A percentile compares a stretch with the other conserved stretches of the same genome.
Evolutionary conservation across 805 yeast genomes (phyloP).

Genomic region (Maudiozyma saulgeensis): DNA sequence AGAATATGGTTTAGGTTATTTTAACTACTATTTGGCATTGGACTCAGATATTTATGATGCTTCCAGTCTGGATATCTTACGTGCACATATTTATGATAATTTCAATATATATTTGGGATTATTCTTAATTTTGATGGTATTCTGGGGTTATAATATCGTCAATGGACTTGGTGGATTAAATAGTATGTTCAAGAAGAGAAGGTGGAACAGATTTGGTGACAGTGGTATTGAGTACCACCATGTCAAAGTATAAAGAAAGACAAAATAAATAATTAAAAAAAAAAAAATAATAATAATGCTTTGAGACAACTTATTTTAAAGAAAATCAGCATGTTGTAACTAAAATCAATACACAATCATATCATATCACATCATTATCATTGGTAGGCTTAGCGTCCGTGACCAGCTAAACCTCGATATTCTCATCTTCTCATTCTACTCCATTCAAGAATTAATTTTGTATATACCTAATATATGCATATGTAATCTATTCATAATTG

Average conservation of each 20-base stretch:
- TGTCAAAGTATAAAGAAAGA: slow-evolving; percentile 1
- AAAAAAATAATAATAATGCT: too few species aligned
- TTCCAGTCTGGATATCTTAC: slow-evolving; percentile 11
- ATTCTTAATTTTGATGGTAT: slow-evolving; percentile 9
- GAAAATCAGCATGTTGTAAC: neutral
- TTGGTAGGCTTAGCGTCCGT: too few species aligned
- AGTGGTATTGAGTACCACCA: slow-evolving; percentile 8
- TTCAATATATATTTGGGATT: slow-evolving; percentile 15
- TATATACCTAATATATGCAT: too few species aligned
- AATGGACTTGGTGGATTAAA: neutral
- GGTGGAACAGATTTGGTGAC: neutral
- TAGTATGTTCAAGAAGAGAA: neutral
- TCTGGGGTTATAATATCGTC: slow-evolving; percentile 5
- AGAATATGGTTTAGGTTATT: slow-evolving; percentile 28
- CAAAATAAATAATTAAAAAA: too few species aligned
- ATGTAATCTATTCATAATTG: too few species aligned
- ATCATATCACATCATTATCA: too few species aligned
- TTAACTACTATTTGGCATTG: slow-evolving; percentile 22
- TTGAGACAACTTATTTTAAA: neutral
- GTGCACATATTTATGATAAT: slow-evolving; percentile 20
- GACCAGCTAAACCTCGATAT: too few species aligned
- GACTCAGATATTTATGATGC: slow-evolving; percentile 17
- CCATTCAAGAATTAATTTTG: too few species aligned
- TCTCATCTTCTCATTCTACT: too few species aligned
- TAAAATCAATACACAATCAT: too few species aligned